Base-by-base conservation (phyloP, 495 filamentous ascomycete genomes). In the Penicillium riverlandense region DNA sequence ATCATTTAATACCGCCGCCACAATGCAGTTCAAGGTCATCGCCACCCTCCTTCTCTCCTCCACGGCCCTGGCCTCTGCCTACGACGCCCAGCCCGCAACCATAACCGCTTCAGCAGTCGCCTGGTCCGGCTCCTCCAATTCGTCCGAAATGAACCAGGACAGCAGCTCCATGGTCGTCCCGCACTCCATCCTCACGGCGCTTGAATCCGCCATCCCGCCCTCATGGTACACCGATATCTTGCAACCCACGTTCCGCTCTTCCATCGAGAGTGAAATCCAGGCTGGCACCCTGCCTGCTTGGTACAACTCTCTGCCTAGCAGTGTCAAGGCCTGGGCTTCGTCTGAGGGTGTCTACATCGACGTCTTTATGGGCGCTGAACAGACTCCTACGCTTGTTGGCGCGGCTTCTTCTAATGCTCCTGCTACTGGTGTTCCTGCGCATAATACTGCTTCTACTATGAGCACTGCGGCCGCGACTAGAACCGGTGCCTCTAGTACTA, bases 301-400 rank as follows among this genome's bases (percentile, higher is more conserved):
- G 57, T 59, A 59, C 37, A 59, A 45, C 43, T 16, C 11, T n/a
- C 43, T 59, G 15, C 57, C 57, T 13, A 43, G 34, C 43, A 57
- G 50, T 40, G 57, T 59, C 33, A 55, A 54, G 43, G 52, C 54
- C 29, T 57, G 48, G 48, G 51, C 49, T 31, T 58, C 45, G 9
- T 33, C 43, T 8, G 29, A 44, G 22, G 22, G 22, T 22, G 22
- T 0, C 6, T 34, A 43, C n/a, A 41, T 11, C 6, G 37, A 29
- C 11, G 7, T 14, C 7, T 5, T 45, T 12, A 8, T 16, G 27
- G 46, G 27, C 8, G 29, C 34, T 22, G 22, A 22, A 22, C 27
- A 33, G 41, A 29, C 31, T 27, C 16, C 29, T 16, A 38, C 47
- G 13, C 43, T 6, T 37, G 22, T 14, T 2, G 35, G 9, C 15